Evolutionary conservation across 805 yeast species (phyloP), one percentile per base, ranked within the genome.

Genomic region (Hanseniaspora thailandica): DNA sequence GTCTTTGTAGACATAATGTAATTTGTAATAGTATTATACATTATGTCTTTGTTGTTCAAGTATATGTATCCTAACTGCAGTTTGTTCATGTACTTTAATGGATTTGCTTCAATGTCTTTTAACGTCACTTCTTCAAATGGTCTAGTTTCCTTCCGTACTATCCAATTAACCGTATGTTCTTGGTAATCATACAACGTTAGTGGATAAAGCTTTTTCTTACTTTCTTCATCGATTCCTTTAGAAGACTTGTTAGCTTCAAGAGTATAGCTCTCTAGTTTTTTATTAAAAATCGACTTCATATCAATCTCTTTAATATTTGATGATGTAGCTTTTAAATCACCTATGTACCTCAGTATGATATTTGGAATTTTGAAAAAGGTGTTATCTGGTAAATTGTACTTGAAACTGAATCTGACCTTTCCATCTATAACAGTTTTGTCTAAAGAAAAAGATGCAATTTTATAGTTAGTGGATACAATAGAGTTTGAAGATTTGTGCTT

Each of bases 11-110:
- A 47, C 2, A 64, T 22, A 12, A 64, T 56, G 48, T 59, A 65
- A 17, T 63, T 62, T 1, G 69, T 67, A 43, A 64, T 63, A 55
- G 63, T 67, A 48, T 67, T 67, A 67, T 69, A 66, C 45, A 61
- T 62, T 1, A 56, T 23, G 1, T 36, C 19, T 12, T 48, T 44
- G 4, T 57, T 43, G 13, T 19, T 9, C 15, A 50, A 13, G 12
- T 40, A 41, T 5, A 50, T n/a, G 13, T 41, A 39, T 15, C 54
- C 54, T 4, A 43, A 1, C 5, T 50, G 47, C 5, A 15, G 6
- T 17, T 31, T 44, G 31, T 50, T 43, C 15, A 50, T 13, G 28
- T 34, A 26, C 2, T 22, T 25, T 22, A 50, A 15, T n/a, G 19
- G 34, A 25, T 47, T 38, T 4, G 26, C 17, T 28, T 43, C 25